Percentiles rank a stretch among this genome's conserved stretches.
phyloP scores from a whole-genome alignment of 495 filamentous ascomycete species.

The Neurospora sp. region DNA sequence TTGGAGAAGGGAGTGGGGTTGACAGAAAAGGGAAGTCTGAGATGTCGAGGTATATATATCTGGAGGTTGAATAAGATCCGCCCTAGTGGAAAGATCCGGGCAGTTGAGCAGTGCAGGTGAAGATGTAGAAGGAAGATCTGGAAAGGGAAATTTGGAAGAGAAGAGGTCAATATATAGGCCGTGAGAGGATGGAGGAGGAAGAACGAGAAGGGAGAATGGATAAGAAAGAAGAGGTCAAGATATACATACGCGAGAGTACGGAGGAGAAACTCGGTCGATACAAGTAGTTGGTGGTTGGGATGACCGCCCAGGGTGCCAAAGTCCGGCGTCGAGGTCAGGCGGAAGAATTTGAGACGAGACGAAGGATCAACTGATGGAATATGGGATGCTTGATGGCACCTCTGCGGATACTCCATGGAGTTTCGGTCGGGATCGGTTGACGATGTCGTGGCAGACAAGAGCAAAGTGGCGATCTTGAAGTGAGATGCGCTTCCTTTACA shows the following conservation, averaged over 20 bases:
- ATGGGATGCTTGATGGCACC: not conserved
- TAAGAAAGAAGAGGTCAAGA: not conserved
- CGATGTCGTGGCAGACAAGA: not conserved
- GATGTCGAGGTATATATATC: not conserved
- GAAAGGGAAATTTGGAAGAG: not conserved
- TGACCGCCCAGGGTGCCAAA: not conserved
- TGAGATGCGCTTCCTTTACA: too few species aligned
- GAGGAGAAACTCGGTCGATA: not conserved
- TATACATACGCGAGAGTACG: too few species aligned
- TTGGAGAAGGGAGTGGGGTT: not conserved
- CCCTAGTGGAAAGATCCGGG: too few species aligned
- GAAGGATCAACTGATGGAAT: not conserved
- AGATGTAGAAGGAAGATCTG: not conserved
- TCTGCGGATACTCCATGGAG: not conserved
- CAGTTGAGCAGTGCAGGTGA: not conserved
- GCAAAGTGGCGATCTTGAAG: not conserved
- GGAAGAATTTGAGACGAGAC: not conserved
- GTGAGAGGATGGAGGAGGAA: not conserved
- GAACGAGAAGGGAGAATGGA: not conserved
- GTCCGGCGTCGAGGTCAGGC: not conserved
- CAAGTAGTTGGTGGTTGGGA: not conserved
- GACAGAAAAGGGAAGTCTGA: not conserved
- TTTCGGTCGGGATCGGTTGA: not conserved
- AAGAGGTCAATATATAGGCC: not conserved
- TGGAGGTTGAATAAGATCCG: not conserved